phyloP scores from a whole-genome alignment of 2,329 filamentous ascomycete genomes.

The Diaporthe velutina region DNA sequence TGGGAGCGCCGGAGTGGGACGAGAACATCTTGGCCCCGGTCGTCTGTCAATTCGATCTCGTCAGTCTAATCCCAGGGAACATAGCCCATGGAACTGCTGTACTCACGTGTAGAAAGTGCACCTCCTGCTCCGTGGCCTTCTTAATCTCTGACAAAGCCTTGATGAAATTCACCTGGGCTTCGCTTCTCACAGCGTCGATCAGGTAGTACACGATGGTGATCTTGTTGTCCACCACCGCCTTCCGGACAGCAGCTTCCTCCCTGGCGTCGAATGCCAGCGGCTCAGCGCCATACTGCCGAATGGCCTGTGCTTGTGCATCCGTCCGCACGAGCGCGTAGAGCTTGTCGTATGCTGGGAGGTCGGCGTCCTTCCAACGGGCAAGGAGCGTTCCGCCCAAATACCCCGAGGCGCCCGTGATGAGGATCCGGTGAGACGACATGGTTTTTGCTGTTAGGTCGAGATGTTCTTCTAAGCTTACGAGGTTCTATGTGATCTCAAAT shows the following conservation, averaged over 20 bases:
- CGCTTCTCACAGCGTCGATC: slow-evolving; percentile 53
- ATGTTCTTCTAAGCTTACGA: background rate
- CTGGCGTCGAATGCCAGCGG: slow-evolving; percentile 56
- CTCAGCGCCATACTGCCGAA: slow-evolving; percentile 57
- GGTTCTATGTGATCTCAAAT: too few species aligned
- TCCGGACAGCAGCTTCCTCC: slow-evolving; percentile 51
- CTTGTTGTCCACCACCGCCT: slow-evolving; percentile 54
- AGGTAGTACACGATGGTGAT: slow-evolving; percentile 64
- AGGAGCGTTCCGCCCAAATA: slow-evolving; percentile 66
- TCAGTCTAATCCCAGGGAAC: background rate
- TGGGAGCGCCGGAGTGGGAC: slow-evolving; percentile 57
- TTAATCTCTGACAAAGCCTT: slow-evolving; percentile 59
- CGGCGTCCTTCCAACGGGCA: slow-evolving; percentile 50
- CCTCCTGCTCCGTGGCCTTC: slow-evolving; percentile 52
- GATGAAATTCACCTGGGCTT: slow-evolving; percentile 56
- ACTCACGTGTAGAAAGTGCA: slow-evolving; percentile 62
- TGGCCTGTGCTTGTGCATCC: slow-evolving; percentile 56
- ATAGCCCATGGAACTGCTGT: background rate
- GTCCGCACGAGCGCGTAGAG: slow-evolving; percentile 63
- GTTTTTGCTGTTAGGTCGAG: background rate
- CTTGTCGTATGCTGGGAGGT: slow-evolving; percentile 56
- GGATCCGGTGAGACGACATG: slow-evolving; percentile 47
- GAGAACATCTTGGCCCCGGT: slow-evolving; percentile 67
- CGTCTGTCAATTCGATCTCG: slow-evolving; percentile 49
- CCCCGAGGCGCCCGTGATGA: slow-evolving; percentile 65